Conservation (phyloP, 176 grass and related monocot species). For the Puya raimondii region DNA sequence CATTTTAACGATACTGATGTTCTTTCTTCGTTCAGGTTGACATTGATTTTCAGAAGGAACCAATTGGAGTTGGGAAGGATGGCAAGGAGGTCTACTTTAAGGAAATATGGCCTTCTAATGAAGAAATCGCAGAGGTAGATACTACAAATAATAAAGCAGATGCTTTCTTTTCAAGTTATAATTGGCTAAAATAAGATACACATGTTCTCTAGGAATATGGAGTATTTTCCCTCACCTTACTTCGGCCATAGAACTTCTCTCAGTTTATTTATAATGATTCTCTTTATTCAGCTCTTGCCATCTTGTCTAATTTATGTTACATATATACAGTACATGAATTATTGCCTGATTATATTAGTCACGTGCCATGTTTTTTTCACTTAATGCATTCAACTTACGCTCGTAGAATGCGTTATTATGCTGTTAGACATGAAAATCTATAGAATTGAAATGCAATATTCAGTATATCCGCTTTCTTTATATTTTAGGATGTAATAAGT, state of each 20-base stretch:
- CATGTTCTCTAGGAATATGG: no score
- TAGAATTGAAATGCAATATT: not conserved
- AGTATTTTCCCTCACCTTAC: no score
- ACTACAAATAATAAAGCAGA: not conserved
- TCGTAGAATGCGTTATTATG: no score
- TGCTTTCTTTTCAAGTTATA: no score
- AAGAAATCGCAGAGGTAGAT: slow-evolving; percentile 34
- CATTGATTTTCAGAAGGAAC: slow-evolving; percentile 29
- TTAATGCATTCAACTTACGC: not conserved
- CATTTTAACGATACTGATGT: no score
- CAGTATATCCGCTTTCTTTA: not conserved
- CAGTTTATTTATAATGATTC: not conserved
- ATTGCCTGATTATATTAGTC: not conserved
- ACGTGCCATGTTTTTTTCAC: not conserved
- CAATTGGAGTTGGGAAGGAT: slow-evolving; percentile 30
- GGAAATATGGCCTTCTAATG: slow-evolving; percentile 33
- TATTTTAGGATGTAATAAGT: not conserved
- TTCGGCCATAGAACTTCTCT: not conserved
- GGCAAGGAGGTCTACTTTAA: slow-evolving; percentile 19
- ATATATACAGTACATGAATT: no score
- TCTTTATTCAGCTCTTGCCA: not conserved
- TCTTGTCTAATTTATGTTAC: not conserved
- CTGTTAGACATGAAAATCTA: no score
- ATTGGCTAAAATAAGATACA: no score
- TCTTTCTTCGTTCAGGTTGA: slow-evolving; percentile 22